Percentiles rank a stretch among this genome's conserved stretches.
These are phyloP conservation scores for Cerrena zonata DNA, from an alignment of 1,284 basidiomycete species.

Conservation along the genomic window DNA sequence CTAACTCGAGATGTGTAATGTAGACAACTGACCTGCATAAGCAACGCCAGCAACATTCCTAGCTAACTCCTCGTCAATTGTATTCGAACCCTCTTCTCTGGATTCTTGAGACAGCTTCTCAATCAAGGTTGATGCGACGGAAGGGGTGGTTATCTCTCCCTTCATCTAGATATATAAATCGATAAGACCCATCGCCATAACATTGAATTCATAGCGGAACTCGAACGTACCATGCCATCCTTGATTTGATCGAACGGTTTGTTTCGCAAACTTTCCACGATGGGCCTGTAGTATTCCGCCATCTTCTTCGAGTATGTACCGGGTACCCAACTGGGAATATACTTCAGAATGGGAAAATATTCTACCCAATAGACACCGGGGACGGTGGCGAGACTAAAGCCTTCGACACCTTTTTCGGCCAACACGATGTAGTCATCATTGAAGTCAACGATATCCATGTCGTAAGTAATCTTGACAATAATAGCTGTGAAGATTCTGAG, in stretches of 20 bases:
- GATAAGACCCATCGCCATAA: too few relatives aligned
- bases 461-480: conserved; percentile 17
- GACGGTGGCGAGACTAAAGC: background rate
- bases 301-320: conserved; percentile 38
- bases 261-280: too few relatives aligned
- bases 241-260: too few relatives aligned
- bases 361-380: conserved; percentile 13
- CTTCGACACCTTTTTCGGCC: conserved; percentile 3
- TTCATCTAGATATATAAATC: too few relatives aligned
- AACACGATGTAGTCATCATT: conserved; percentile 13
- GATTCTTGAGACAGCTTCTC: too few relatives aligned
- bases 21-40: conserved; percentile 4
- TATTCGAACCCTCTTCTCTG: too few relatives aligned
- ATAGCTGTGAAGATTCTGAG: conserved; percentile 1
- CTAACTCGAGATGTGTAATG: too few relatives aligned
- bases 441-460: conserved; percentile 14
- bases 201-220: too few relatives aligned
- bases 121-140: background rate
- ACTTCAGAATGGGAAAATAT: conserved; percentile 12
- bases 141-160: background rate
- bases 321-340: conserved; percentile 36
- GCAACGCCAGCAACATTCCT: background rate
- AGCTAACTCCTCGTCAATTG: background rate
- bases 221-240: too few relatives aligned
- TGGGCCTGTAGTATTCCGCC: conserved; percentile 28